Evolutionary conservation across 129 eudicot species (phyloP).

Genomic region (Erigeron canadensis): DNA sequence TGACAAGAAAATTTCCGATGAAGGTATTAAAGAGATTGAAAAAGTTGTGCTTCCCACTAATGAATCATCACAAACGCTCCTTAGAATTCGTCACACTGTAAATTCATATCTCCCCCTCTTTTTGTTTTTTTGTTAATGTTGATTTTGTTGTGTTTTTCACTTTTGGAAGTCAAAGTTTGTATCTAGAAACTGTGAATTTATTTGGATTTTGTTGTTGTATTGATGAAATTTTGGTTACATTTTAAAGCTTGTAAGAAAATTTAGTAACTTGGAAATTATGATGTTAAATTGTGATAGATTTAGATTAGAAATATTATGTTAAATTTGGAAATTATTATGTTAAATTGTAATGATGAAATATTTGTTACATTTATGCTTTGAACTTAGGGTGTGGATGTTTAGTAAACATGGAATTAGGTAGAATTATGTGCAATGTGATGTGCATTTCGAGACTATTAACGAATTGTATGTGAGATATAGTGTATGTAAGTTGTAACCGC

Average conservation of each 20-base stretch:
- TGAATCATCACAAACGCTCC: conserved; percentile 68
- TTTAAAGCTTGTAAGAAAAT: neutral
- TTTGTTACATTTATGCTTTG: neutral
- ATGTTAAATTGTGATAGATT: neutral
- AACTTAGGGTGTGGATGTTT: neutral
- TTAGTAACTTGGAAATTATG: conserved; percentile 9
- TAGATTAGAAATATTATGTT: no score
- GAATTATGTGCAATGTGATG: no score
- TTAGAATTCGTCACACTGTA: conserved; percentile 93
- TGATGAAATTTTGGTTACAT: neutral
- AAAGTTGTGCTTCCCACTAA: conserved; percentile 78
- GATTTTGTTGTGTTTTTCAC: neutral
- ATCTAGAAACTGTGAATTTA: neutral
- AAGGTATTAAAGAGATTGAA: conserved; percentile 23
- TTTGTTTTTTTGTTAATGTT: neutral
- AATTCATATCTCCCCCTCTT: neutral
- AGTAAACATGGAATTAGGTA: neutral
- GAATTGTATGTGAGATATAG: neutral
- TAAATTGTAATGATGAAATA: no score
- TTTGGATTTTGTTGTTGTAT: conserved; percentile 17
- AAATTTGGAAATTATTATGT: no score
- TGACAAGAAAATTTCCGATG: conserved; percentile 15
- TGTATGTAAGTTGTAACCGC: conserved; percentile 1
- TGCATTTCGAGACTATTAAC: neutral
- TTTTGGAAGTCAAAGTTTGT: neutral